Conservation (phyloP, 192 early-diverging fungal species). For the Diversispora epigaea region DNA sequence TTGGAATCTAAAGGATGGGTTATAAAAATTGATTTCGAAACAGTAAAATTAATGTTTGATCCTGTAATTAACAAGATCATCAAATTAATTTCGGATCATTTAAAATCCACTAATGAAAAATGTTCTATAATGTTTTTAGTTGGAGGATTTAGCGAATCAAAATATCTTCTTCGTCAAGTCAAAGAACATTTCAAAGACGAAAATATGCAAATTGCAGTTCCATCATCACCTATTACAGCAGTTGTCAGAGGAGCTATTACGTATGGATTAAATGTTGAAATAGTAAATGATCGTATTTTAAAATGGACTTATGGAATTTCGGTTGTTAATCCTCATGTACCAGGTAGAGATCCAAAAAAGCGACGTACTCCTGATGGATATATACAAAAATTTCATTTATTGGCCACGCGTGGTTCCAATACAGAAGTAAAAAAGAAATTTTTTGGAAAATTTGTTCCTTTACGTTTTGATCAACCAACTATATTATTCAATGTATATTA, state of each 20-base stretch:
- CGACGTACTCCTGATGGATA: conserved; percentile 6
- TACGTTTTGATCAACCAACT: not conserved
- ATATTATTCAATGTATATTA: conserved; percentile 19
- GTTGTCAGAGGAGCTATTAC: conserved; percentile 51
- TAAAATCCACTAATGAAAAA: conserved; percentile 41
- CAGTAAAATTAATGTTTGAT: conserved; percentile 55
- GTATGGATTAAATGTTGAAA: conserved; percentile 18
- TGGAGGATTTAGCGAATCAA: conserved; percentile 56
- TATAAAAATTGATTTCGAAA: conserved; percentile 42
- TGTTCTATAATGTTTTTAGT: conserved; percentile 55
- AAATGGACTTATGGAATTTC: conserved; percentile 26
- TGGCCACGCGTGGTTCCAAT: not conserved
- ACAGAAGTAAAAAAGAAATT: conserved; percentile 20
- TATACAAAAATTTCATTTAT: conserved; percentile 3
- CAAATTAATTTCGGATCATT: conserved; percentile 51
- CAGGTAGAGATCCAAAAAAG: not conserved
- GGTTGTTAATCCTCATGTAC: not conserved
- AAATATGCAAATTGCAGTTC: conserved; percentile 49
- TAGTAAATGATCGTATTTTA: not conserved
- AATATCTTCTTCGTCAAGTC: conserved; percentile 50
- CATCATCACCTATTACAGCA: conserved; percentile 50
- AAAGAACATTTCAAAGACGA: conserved; percentile 45
- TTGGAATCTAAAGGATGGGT: conserved; percentile 46
- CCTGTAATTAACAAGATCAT: conserved; percentile 55
- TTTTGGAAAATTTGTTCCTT: not conserved